A percentile compares a stretch with the other conserved stretches of the same genome.
phyloP scores from a whole-genome alignment of 75 land plant genomes.

The Azolla pinnata region DNA sequence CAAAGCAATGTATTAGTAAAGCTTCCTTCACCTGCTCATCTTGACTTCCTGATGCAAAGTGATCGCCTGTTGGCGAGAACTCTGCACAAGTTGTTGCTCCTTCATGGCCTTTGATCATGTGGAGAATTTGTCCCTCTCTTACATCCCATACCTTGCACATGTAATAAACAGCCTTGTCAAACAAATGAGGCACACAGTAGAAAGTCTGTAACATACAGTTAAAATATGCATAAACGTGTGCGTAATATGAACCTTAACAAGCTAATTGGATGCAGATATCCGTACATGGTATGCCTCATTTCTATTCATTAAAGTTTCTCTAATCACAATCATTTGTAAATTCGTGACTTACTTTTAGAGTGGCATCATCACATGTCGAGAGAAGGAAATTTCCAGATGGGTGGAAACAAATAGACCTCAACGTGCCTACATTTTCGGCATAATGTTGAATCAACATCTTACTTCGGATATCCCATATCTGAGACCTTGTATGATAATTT shows the following conservation, averaged over 20 bases:
- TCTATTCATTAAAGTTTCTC: too few species aligned
- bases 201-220: background rate
- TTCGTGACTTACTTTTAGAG: conserved; percentile 3
- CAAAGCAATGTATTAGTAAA: too few species aligned
- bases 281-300: background rate
- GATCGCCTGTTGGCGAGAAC: conserved; percentile 28
- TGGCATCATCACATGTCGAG: conserved; percentile 35
- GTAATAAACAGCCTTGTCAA: background rate
- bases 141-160: conserved; percentile 44
- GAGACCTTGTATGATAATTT: background rate
- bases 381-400: conserved; percentile 33
- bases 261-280: background rate
- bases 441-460: conserved; percentile 30
- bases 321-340: background rate
- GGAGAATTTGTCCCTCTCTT: conserved; percentile 30
- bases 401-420: conserved; percentile 27
- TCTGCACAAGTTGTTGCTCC: conserved; percentile 29
- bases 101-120: conserved; percentile 28
- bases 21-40: conserved; percentile 41
- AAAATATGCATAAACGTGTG: background rate
- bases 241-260: background rate
- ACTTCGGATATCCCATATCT: conserved; percentile 38
- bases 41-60: conserved; percentile 32
- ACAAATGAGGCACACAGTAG: background rate
- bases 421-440: conserved; percentile 21